Evolutionary conservation across 2,329 filamentous ascomycete genomes (phyloP), one percentile per base, ranked within the genome.

Genomic region (Sphaceloma murrayae): DNA sequence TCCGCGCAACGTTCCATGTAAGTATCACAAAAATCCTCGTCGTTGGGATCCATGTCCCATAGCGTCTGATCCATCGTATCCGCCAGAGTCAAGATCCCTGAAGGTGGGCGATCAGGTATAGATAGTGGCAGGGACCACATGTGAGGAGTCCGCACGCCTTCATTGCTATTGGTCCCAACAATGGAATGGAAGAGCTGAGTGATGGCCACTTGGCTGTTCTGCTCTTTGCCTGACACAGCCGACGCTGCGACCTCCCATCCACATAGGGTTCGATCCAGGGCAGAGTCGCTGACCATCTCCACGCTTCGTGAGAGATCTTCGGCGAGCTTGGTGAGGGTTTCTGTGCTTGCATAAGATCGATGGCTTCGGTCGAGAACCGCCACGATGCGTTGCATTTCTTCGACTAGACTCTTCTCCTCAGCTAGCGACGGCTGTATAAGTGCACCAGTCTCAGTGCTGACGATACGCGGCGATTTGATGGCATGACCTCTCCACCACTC

Each of bases 401-500:
- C 61, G 7, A 79, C 57, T 13, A 78, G 59, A 2, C 67, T 64
- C 32, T 72, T 66, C 30, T 67, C 62, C 14, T 43, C 46, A 26
- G 59, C 54, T n/a, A 53, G 52, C 5, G 56, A 56, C 21, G 53
- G 49, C 4, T 60, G 52, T 4, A 55, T 48, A 26, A 53, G 48
- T 14, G 21, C 43, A 3, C 52, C 52, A 16, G 52, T 54, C 2
- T 49, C 58, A 54, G 40, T 70, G 66, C 40, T 48, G n/a, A 77
- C 65, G 16, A 73, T 68, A 34, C 67, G 69, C 3, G 71, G 65
- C 10, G 68, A 57, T 21, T 67, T 61, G 18, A 75, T 70, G 0
- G 67, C 56, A 21, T 66, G 67, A 14, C 77, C 77, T 52, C 70
- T 73, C 77, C 77, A 81, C 77, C 77, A 81, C 8, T 76, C 70